Evolutionary conservation across 768 basidiomycete genomes (phyloP).

Genomic region (Lactifluus echinatus): DNA sequence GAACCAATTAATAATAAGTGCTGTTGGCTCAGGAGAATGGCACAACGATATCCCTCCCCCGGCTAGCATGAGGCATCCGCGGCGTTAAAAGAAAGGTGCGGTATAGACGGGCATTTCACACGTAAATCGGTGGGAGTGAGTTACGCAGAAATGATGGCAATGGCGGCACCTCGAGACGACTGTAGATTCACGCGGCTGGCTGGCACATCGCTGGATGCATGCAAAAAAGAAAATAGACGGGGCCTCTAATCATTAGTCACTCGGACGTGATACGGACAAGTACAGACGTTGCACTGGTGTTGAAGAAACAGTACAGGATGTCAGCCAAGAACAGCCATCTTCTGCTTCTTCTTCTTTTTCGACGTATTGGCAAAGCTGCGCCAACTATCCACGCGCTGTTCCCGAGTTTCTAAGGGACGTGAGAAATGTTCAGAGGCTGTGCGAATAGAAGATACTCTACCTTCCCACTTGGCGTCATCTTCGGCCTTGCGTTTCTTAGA

Average conservation of each 20-base stretch:
- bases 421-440: background rate
- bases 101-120: background rate
- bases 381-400: constrained; percentile 82
- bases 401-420: constrained; percentile 48
- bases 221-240: background rate
- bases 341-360: constrained; percentile 82
- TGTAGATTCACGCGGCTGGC: too few relatives aligned
- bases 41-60: background rate
- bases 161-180: too few relatives aligned
- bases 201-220: too few relatives aligned
- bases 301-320: background rate
- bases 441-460: constrained; percentile 35
- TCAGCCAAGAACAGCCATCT: constrained; percentile 56
- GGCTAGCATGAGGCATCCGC: background rate
- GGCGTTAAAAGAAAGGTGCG: background rate
- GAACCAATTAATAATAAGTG: background rate
- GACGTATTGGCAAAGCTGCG: constrained; percentile 54
- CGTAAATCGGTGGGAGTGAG: background rate
- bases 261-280: constrained; percentile 8
- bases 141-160: background rate
- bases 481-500: constrained; percentile 80
- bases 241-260: constrained; percentile 15
- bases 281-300: constrained; percentile 1
- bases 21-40: background rate
- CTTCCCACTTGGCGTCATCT: constrained; percentile 86